Base-by-base conservation (phyloP, 495 filamentous ascomycete genomes). In the Penicillium canescens region DNA sequence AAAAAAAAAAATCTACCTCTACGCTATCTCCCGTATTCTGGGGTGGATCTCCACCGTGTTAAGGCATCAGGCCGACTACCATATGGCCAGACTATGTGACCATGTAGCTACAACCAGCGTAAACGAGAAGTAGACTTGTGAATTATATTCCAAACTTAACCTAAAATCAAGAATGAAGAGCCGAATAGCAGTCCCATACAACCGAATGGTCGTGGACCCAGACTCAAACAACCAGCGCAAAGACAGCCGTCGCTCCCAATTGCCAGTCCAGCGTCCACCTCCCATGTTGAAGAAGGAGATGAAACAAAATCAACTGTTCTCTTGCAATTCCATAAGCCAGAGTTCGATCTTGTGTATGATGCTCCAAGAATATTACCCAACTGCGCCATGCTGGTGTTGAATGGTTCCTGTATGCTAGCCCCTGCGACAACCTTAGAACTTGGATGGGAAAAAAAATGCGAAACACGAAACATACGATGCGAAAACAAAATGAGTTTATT, bases 381-480 rank as follows among this genome's bases (percentile, higher is more conserved):
- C 50, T 52, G 24, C 50, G 37, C 26, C 21, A 50, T 45, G 28
- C 50, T 37, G 31, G 40, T 52, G 40, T 44, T 52, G 33, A 45
- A 52, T 45, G 50, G n/a, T 20, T 16, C 20, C 50, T 44, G 20
- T 52, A 52, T 52, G 50, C 31, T 44, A 52, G 13, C 50, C 33
- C 8, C 28, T 7, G 28, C 8, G 28, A 31, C 7, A 10, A 9
- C 28, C 28, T 31, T 31, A 7, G 2, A 31, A 31, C 28, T 31
- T 31, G 6, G 6, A 31, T 1, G 7, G 23, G n/a, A 20, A 26
- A 13, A 52, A 46, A 37, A 46, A 50, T 50, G 47, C 47, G 28
- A 41, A 36, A 13, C 10, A 31, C 6, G 28, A 31, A 31, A 31
- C 28, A 31, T 24, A 24, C 24, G 36, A 53, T 39, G 20, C 35